Conservation (phyloP, 306 rosid genomes). For the Cicer yamashitae region DNA sequence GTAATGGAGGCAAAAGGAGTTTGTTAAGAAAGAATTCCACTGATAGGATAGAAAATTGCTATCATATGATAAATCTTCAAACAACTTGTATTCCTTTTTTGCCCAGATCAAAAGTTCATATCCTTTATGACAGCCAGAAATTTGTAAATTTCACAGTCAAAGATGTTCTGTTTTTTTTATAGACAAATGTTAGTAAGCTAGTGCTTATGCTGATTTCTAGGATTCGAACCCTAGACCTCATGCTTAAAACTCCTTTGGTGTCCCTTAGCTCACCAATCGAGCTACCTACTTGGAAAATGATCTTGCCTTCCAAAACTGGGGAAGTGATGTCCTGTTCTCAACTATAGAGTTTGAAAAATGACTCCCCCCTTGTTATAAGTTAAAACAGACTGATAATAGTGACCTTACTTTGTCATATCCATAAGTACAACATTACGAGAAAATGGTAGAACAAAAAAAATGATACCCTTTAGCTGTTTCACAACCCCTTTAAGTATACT, state of each 20-base stretch:
- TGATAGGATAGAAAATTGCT: constrained; percentile 29
- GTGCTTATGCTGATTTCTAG: too few species aligned
- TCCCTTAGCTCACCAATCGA: too few species aligned
- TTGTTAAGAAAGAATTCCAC: constrained; percentile 19
- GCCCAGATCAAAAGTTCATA: constrained; percentile 13
- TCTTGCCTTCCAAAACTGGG: constrained; percentile 4
- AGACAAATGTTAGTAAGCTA: too few species aligned
- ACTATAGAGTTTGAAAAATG: constrained; percentile 26
- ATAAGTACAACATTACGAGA: constrained; percentile 32
- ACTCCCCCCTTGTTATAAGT: constrained; percentile 16
- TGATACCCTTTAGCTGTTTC: constrained; percentile 79
- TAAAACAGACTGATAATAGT: constrained; percentile 35
- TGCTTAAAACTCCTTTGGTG: too few species aligned
- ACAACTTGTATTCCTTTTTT: constrained; percentile 2
- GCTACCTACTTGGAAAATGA: not conserved
- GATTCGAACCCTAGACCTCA: too few species aligned
- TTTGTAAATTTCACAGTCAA: constrained; percentile 9
- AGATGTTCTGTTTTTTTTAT: not conserved
- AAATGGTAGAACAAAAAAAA: constrained; percentile 36
- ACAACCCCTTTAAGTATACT: constrained; percentile 76
- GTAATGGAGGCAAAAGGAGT: constrained; percentile 44
- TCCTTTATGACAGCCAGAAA: not conserved
- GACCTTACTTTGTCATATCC: not conserved
- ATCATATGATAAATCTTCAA: constrained; percentile 18
- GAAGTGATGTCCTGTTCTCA: not conserved